These are phyloP conservation scores for Euphorbia tirucalli DNA, from an alignment of 345 rosid genomes.

Conservation along the genomic window DNA sequence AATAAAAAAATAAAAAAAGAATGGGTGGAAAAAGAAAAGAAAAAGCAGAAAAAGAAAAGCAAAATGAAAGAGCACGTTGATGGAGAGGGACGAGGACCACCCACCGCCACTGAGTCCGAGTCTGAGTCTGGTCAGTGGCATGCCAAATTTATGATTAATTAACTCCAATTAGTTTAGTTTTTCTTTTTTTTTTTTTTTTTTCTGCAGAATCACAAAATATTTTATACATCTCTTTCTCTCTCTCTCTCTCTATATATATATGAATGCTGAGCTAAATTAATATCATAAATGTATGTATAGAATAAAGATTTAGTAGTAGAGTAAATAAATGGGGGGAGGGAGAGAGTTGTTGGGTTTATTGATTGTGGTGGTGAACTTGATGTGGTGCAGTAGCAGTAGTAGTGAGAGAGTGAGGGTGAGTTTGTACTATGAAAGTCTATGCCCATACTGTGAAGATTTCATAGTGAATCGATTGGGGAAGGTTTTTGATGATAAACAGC, in stretches of 20 bases:
- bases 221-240: constrained; percentile 10
- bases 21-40: neutral
- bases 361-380: neutral
- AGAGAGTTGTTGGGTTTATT: constrained; percentile 1
- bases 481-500: constrained; percentile 49
- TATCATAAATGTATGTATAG: too few relatives aligned
- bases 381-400: neutral
- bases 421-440: constrained; percentile 72
- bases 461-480: constrained; percentile 63
- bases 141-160: neutral
- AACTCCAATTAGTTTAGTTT: too few relatives aligned
- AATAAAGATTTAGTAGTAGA: too few relatives aligned
- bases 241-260: neutral
- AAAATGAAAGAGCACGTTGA: constrained; percentile 6
- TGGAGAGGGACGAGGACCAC: neutral
- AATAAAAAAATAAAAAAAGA: too few relatives aligned
- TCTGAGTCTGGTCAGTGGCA: neutral
- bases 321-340: too few relatives aligned
- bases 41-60: constrained; percentile 1
- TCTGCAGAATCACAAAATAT: too few relatives aligned
- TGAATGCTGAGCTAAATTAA: too few relatives aligned
- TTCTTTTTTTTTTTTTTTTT: too few relatives aligned
- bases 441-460: constrained; percentile 72
- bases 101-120: too few relatives aligned
- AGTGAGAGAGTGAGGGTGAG: constrained; percentile 48